phyloP scores from a whole-genome alignment of 495 filamentous ascomycete genomes.

The Cudoniella acicularis region DNA sequence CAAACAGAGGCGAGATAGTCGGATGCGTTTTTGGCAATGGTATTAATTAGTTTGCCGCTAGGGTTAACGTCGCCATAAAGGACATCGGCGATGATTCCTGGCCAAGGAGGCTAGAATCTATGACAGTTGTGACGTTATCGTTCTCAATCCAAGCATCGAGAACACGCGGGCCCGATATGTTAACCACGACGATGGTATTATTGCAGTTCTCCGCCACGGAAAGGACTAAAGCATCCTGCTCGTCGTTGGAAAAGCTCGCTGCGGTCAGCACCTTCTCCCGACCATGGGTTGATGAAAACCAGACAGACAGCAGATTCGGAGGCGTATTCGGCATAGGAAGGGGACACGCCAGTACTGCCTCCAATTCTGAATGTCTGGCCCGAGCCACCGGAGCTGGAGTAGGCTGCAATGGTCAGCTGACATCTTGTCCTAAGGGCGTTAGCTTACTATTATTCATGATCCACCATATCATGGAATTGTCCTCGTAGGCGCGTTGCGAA shows the following conservation, averaged over 20 bases:
- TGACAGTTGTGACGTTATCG: slow-evolving; percentile 31
- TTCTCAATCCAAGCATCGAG: slow-evolving; percentile 4
- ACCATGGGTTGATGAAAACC: slow-evolving; percentile 7
- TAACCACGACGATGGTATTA: slow-evolving; percentile 6
- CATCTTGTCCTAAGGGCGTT: neutral
- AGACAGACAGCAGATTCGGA: neutral
- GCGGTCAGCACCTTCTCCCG: slow-evolving; percentile 5
- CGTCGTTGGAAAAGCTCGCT: neutral
- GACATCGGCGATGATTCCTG: slow-evolving; percentile 85
- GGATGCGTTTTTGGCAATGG: slow-evolving; percentile 70
- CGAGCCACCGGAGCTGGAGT: neutral
- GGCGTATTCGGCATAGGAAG: neutral
- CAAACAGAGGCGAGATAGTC: slow-evolving; percentile 61
- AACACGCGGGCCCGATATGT: neutral
- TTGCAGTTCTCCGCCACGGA: slow-evolving; percentile 9
- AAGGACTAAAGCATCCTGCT: neutral
- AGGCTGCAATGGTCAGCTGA: neutral
- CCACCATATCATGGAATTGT: neutral
- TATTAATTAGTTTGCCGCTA: slow-evolving; percentile 78
- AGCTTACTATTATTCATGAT: neutral
- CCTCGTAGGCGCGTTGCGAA: neutral
- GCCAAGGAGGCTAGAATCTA: slow-evolving; percentile 89
- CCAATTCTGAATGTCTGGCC: neutral
- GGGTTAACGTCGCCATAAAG: slow-evolving; percentile 88
- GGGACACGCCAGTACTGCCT: neutral